Evolutionary conservation across 306 rosid species (phyloP), one percentile per base, ranked within the genome.

Genomic region (Trichosanthes cucumerina): DNA sequence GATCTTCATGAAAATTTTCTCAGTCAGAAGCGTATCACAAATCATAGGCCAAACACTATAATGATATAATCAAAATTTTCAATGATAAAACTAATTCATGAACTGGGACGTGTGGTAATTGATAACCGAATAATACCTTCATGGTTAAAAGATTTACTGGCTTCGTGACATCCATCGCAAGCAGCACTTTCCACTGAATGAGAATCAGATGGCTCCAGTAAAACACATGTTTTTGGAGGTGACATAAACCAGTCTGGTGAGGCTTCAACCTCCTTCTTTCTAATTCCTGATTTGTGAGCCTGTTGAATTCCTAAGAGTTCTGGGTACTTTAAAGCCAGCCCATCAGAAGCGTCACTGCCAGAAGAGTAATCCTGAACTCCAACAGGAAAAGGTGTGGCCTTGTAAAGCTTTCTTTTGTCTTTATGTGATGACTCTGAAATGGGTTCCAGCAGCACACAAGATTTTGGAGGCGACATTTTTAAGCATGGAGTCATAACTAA

Each of bases 201-300:
- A 69, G 86, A 93, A 80, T 91, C 90, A 50, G 86, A 82, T 49
- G 93, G 93, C 75, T 91, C 83, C 70, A 96, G 85, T 86, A 96
- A 59, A 84, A 91, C 88, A 80, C 99, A 96, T 36, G 98, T 84
- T 88, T 90, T 96, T 19, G 93, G 99, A 54, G 99, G 99, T 14
- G 99, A 96, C 49, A 86, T 71, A 70, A 81, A 84, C 98, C 99
- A 96, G 76, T 81, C 86, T 6, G 93, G 96, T 6, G 98, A 96
- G 18, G 83, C 87, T 64, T 96, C 91, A 33, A 46, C 76, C n/a
- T 31, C 52, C 86, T 89, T 88, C 84, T 85, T 87, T 63, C 76
- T 85, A 58, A 81, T 54, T 60, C 80, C 86, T 16, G 86, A 15
- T 82, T 86, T 90, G 60, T 87, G 46, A 75, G 80, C 80, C 66